These are phyloP conservation scores for Trichothecium sympodiale DNA, from an alignment of 2,329 filamentous ascomycete genomes.

Conservation along the genomic window DNA sequence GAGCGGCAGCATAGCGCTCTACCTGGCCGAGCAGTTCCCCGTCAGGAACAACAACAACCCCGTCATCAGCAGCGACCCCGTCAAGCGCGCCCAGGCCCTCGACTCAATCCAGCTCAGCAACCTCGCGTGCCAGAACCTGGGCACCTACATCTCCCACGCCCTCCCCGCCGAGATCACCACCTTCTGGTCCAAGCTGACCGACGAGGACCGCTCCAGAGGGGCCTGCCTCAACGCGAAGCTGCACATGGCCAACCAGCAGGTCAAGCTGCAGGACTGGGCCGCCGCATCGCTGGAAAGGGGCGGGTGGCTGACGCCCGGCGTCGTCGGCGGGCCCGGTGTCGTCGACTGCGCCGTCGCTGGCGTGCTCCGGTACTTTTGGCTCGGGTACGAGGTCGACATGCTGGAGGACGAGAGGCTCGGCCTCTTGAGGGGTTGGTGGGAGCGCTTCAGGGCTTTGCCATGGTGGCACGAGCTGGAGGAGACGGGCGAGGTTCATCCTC, in stretches of 20 bases:
- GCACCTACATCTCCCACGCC: slow-evolving; percentile 8
- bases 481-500: slow-evolving; percentile 2
- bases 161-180: slow-evolving; percentile 6
- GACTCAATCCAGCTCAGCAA: slow-evolving; percentile 9
- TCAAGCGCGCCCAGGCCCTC: slow-evolving; percentile 4
- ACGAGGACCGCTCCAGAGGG: slow-evolving; percentile 8
- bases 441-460: slow-evolving; percentile 6
- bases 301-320: slow-evolving; percentile 12
- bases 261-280: slow-evolving; percentile 9
- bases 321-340: slow-evolving; percentile 8
- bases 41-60: too few species aligned
- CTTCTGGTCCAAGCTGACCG: slow-evolving; percentile 4
- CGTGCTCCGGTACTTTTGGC: slow-evolving; percentile 7
- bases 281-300: slow-evolving; percentile 3
- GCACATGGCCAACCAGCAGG: slow-evolving; percentile 4
- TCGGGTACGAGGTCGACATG: slow-evolving; percentile 8
- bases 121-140: slow-evolving; percentile 4
- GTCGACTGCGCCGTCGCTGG: slow-evolving; percentile 10
- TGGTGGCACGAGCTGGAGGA: slow-evolving; percentile 13
- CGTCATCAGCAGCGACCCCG: too few species aligned
- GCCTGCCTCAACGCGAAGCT: slow-evolving; percentile 7
- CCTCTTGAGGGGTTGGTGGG: slow-evolving; percentile 8
- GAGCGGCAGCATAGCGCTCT: slow-evolving; percentile 9
- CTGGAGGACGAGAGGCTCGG: slow-evolving; percentile 8
- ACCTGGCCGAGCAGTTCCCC: slow-evolving; percentile 9